Evolutionary conservation across 352 stramenopile species (phyloP).

Genomic region (Stephanocyclus meneghinianus): DNA sequence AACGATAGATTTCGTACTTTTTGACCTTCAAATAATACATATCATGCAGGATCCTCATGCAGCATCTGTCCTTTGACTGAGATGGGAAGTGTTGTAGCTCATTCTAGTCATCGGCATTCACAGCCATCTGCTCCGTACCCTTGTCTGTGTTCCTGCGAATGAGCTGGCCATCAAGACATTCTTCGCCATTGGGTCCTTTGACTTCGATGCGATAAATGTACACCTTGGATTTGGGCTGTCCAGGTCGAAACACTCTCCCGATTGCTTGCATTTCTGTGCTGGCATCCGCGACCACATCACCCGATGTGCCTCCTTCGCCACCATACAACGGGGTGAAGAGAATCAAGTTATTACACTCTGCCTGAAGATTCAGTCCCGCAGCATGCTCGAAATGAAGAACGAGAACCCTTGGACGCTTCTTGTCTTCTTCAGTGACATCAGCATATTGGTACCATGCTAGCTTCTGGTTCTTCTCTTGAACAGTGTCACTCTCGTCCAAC

Average conservation of each 20-base stretch:
- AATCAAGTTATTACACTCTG: constrained; percentile 67
- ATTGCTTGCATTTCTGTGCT: constrained; percentile 69
- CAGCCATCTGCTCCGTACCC: constrained; percentile 46
- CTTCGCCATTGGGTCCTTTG: constrained; percentile 53
- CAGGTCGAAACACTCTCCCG: constrained; percentile 60
- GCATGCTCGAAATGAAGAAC: constrained; percentile 66
- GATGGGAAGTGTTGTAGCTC: not conserved
- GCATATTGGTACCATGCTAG: constrained; percentile 63
- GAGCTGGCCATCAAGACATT: constrained; percentile 60
- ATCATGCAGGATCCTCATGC: too few species aligned
- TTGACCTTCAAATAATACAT: too few species aligned
- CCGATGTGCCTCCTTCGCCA: constrained; percentile 35
- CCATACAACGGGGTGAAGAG: constrained; percentile 66
- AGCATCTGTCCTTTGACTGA: not conserved
- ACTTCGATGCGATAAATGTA: constrained; percentile 60
- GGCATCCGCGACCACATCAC: constrained; percentile 56
- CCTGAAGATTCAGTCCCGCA: constrained; percentile 64
- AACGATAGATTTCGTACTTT: too few species aligned
- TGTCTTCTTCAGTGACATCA: constrained; percentile 64
- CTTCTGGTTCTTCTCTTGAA: constrained; percentile 61
- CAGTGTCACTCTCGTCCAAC: constrained; percentile 43
- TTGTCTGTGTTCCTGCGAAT: constrained; percentile 64
- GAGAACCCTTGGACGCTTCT: constrained; percentile 54
- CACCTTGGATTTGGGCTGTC: constrained; percentile 48
- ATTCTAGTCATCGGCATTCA: constrained; percentile 34